Percentiles rank a stretch among this genome's conserved stretches.
Evolutionary conservation across 805 yeast genomes (phyloP).

Genomic region (Wickerhamiella qilinensis): DNA sequence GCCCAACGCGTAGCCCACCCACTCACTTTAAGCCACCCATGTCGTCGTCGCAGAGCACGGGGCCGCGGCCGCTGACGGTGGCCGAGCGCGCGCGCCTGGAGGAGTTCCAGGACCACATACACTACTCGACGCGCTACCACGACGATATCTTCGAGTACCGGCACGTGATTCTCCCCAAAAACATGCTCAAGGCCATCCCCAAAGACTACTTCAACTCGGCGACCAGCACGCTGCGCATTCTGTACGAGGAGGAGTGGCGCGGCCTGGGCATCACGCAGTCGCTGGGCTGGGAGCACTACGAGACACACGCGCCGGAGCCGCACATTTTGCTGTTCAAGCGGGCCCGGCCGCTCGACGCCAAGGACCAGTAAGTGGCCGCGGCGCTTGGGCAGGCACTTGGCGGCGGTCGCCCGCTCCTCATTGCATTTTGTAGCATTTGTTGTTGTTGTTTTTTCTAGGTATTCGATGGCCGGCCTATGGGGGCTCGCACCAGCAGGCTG

Average conservation of each 20-base stretch:
- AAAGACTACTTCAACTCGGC: constrained; percentile 85
- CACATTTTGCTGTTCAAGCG: constrained; percentile 75
- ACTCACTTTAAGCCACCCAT: no score
- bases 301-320: constrained; percentile 97
- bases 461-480: no score
- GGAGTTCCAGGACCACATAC: constrained; percentile 86
- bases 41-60: no score
- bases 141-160: constrained; percentile 89
- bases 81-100: constrained; percentile 72
- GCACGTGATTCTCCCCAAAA: constrained; percentile 94
- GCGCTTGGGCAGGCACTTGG: no score
- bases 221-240: constrained; percentile 80
- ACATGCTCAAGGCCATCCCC: constrained; percentile 86
- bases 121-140: constrained; percentile 76
- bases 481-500: no score
- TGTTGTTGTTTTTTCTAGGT: no score
- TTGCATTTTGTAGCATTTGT: no score
- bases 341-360: constrained; percentile 8
- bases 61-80: constrained; percentile 64
- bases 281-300: constrained; percentile 95
- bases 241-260: constrained; percentile 96
- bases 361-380: no score
- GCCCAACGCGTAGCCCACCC: no score
- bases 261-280: constrained; percentile 96
- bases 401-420: no score